These are phyloP conservation scores for Pythium biforme DNA, from an alignment of 352 stramenopile genomes.

Conservation along the genomic window DNA sequence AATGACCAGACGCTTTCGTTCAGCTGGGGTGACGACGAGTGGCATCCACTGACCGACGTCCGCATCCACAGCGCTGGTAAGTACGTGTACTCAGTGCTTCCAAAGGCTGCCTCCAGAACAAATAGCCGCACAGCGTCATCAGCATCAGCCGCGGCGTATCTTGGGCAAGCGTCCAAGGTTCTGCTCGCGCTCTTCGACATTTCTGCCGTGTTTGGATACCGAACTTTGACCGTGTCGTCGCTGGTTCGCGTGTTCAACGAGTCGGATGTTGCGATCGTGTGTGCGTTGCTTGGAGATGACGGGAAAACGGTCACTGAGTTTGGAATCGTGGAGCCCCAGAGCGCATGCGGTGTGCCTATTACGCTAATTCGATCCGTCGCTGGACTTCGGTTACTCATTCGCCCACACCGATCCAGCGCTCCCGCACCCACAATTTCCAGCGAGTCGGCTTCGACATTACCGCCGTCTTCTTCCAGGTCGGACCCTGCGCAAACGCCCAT, in stretches of 20 bases:
- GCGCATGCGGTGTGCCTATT: constrained; percentile 65
- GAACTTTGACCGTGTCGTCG: constrained; percentile 79
- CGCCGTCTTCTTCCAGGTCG: too few relatives aligned
- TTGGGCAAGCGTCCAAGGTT: constrained; percentile 28
- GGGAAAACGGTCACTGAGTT: constrained; percentile 58
- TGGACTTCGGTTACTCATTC: constrained; percentile 62
- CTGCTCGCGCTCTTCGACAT: constrained; percentile 77
- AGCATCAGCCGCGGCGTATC: neutral
- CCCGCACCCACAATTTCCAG: too few relatives aligned
- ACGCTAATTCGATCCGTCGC: constrained; percentile 54
- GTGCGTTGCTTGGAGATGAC: constrained; percentile 53
- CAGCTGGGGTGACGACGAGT: constrained; percentile 63
- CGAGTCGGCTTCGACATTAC: too few relatives aligned
- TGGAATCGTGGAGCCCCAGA: constrained; percentile 61
- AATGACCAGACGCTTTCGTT: constrained; percentile 79
- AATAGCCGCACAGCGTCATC: constrained; percentile 18
- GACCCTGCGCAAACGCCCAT: constrained; percentile 1
- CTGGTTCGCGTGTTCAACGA: constrained; percentile 81
- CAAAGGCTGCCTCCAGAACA: constrained; percentile 25
- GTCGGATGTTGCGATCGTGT: constrained; percentile 52
- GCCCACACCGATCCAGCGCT: constrained; percentile 33
- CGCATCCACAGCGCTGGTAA: constrained; percentile 75
- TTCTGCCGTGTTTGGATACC: constrained; percentile 59
- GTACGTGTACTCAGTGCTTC: constrained; percentile 70
- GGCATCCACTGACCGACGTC: constrained; percentile 75